Evolutionary conservation across 768 basidiomycete genomes (phyloP), one percentile per base, ranked within the genome.

Genomic region (Lanmaoa pseudosensibilis): DNA sequence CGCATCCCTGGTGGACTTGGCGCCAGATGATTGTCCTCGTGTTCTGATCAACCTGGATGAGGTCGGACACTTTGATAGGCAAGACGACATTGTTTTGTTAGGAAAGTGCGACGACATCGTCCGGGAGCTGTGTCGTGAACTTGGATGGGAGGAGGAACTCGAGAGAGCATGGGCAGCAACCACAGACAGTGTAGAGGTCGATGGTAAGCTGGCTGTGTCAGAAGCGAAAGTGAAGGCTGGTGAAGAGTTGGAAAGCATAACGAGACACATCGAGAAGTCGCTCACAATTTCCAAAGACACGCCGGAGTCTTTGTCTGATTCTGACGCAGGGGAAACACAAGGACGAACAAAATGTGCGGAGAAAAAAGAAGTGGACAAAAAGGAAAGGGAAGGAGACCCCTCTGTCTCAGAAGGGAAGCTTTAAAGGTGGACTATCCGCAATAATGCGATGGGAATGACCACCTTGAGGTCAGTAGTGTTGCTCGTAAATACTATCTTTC

Each of bases 31-130:
- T 10, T 92, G 87, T 63, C 92, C 90, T 3, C 87, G 95, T 2
- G 79, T 96, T n/a, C 80, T 98, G 32, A 86, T 98, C 72, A 97
- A 97, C 69, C 78, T 93, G 43, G 93, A 96, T 56, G 71, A 71
- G 2, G 95, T 92, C 2, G 93, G 94, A 1, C 75, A 83, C 63
- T 78, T 90, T 48, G 78, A 84, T 2, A 72, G 76, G 33, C 63
- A 76, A 16, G 78, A 85, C 52, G 89, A 91, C 62, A 75, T 89
- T 3, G 73, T 89, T 40, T 69, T 85, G 2, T 77, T 92, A 5
- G 86, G 86, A 13, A 81, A 85, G 63, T 90, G 90, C 60, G 91
- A 93, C 70, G 80, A 83, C 2, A 75, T 85, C 43, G 80, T 92
- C 12, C 72, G 74, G 37, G 73, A 83, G 50, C 74, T 94, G 18